These are phyloP conservation scores for Mucuna pruriens DNA, from an alignment of 306 rosid species.

Conservation along the genomic window DNA sequence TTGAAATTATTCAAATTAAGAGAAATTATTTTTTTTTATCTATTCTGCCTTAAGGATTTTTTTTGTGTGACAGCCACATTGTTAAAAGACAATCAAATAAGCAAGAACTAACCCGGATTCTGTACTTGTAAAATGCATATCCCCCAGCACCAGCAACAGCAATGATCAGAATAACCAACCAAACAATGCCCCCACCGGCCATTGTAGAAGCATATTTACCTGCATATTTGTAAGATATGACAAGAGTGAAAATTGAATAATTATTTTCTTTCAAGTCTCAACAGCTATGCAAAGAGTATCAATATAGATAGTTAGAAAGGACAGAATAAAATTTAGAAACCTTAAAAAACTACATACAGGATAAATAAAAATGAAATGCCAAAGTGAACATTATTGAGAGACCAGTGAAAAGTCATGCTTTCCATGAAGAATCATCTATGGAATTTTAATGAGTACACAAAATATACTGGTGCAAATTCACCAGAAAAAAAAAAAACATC, in stretches of 20 bases:
- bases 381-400: neutral
- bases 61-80: neutral
- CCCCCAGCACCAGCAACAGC: conserved; percentile 71
- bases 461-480: neutral
- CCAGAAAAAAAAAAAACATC: no score
- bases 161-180: conserved; percentile 66
- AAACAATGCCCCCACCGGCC: conserved; percentile 59
- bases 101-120: conserved; percentile 69
- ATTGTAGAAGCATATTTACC: conserved; percentile 46
- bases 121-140: conserved; percentile 91
- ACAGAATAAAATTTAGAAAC: neutral
- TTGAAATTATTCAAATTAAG: neutral
- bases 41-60: neutral
- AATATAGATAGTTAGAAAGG: conserved; percentile 5
- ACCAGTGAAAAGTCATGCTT: conserved; percentile 11
- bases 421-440: neutral
- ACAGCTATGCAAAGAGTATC: neutral
- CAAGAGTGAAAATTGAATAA: neutral
- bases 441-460: neutral
- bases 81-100: conserved; percentile 20
- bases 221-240: conserved; percentile 32
- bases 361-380: neutral
- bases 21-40: neutral
- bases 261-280: neutral
- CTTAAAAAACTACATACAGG: neutral